Evolutionary conservation across 2,329 filamentous ascomycete genomes (phyloP).

Genomic region (Purpureocillium takamizusanense): DNA sequence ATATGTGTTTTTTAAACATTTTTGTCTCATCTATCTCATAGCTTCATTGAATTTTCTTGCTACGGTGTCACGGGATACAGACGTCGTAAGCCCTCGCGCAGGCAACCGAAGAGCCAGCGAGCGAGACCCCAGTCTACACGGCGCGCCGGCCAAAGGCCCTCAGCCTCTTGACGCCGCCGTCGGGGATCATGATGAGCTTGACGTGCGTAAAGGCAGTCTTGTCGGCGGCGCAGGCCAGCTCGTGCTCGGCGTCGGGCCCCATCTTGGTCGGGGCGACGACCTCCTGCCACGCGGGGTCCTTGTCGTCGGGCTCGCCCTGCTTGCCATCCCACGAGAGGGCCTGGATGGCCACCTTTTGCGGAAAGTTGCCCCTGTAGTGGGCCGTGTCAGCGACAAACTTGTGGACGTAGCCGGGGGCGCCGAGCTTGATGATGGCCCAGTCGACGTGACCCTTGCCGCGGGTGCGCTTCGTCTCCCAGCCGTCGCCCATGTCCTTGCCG

Average conservation of each 20-base stretch:
- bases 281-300: constrained; percentile 55
- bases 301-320: constrained; percentile 43
- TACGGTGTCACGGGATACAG: no score
- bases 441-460: constrained; percentile 64
- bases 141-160: constrained; percentile 35
- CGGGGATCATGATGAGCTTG: constrained; percentile 87
- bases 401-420: constrained; percentile 54
- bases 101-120: no score
- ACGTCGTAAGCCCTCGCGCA: no score
- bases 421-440: constrained; percentile 72
- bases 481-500: constrained; percentile 79
- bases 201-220: constrained; percentile 66
- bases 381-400: constrained; percentile 70
- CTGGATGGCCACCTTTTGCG: constrained; percentile 64
- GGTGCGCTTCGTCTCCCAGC: constrained; percentile 76
- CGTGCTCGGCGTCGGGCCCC: constrained; percentile 64
- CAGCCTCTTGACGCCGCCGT: constrained; percentile 85
- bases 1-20: no score
- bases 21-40: no score
- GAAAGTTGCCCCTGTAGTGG: constrained; percentile 77
- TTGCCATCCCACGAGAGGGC: constrained; percentile 44
- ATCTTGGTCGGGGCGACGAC: constrained; percentile 59
- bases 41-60: no score
- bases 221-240: constrained; percentile 46
- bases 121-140: no score